phyloP scores from a whole-genome alignment of 768 basidiomycete genomes.

The Russula foetens region DNA sequence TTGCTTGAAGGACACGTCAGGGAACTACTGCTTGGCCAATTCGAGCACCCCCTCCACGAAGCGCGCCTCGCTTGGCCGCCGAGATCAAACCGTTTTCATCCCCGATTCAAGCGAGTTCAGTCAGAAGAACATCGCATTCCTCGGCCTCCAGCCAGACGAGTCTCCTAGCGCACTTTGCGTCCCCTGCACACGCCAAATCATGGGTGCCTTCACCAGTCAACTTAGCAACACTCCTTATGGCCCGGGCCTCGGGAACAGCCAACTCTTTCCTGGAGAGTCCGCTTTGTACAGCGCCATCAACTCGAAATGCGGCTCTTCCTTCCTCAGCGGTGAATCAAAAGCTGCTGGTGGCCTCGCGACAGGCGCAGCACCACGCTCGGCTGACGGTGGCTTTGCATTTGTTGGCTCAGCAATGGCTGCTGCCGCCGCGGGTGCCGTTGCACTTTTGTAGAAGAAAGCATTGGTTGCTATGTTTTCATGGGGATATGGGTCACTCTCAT shows the following conservation, averaged over 20 bases:
- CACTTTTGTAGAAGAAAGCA: constrained; percentile 21
- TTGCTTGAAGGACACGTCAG: constrained; percentile 68
- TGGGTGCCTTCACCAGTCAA: constrained; percentile 70
- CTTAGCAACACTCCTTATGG: constrained; percentile 68
- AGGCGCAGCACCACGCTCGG: constrained; percentile 27
- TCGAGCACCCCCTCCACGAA: constrained; percentile 28
- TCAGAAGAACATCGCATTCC: constrained; percentile 65
- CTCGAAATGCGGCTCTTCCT: constrained; percentile 58
- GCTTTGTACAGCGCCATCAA: constrained; percentile 56
- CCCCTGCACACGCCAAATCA: constrained; percentile 68
- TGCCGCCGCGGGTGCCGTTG: constrained; percentile 28
- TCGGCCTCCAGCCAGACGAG: constrained; percentile 56
- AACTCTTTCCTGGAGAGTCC: constrained; percentile 57
- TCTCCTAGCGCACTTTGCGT: constrained; percentile 58
- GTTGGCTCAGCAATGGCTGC: constrained; percentile 29
- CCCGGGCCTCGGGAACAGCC: constrained; percentile 58
- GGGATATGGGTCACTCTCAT: neutral
- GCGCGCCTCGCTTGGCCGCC: constrained; percentile 18
- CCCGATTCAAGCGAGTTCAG: constrained; percentile 52
- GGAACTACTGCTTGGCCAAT: constrained; percentile 59
- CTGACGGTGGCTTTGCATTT: constrained; percentile 24
- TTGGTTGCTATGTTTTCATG: constrained; percentile 1
- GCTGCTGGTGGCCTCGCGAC: constrained; percentile 55
- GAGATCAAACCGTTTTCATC: constrained; percentile 25
- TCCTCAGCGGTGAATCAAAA: constrained; percentile 58